These are phyloP conservation scores for Lunasporangiospora selenospora DNA, from an alignment of 192 early-diverging fungal species.

Conservation along the genomic window DNA sequence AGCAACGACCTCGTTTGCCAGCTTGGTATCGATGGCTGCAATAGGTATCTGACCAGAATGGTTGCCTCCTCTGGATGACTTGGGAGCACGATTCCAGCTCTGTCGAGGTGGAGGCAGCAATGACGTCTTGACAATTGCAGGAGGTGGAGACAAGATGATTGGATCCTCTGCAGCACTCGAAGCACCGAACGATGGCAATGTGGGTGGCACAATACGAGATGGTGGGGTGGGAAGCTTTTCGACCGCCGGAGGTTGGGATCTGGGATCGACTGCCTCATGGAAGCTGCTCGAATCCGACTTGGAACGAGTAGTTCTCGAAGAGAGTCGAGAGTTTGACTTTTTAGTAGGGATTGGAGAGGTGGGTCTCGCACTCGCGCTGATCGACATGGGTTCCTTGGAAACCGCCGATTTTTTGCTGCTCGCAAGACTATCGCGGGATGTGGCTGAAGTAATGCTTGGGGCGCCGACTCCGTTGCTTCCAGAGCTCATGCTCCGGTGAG, in stretches of 20 bases:
- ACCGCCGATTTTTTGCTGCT: background rate
- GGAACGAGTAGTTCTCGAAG: background rate
- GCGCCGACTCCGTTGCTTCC: no score
- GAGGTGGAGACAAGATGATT: background rate
- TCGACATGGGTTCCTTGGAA: slow-evolving; percentile 10
- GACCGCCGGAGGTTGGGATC: no score
- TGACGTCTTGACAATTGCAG: background rate
- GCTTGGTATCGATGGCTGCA: no score
- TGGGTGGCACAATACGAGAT: no score
- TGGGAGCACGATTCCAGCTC: background rate
- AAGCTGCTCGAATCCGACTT: background rate
- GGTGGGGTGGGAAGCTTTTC: no score
- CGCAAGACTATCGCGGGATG: slow-evolving; percentile 15
- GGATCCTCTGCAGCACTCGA: background rate
- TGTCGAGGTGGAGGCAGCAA: background rate
- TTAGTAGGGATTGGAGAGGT: background rate
- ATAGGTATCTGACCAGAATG: no score
- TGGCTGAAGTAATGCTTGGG: background rate
- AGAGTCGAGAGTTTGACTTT: background rate
- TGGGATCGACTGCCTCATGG: background rate
- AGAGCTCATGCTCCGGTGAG: no score
- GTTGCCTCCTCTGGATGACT: background rate
- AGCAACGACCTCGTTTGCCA: no score
- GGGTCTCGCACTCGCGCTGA: background rate
- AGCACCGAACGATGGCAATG: background rate